phyloP scores from a whole-genome alignment of 192 early-diverging fungal species.

The Umbelopsis vinacea region DNA sequence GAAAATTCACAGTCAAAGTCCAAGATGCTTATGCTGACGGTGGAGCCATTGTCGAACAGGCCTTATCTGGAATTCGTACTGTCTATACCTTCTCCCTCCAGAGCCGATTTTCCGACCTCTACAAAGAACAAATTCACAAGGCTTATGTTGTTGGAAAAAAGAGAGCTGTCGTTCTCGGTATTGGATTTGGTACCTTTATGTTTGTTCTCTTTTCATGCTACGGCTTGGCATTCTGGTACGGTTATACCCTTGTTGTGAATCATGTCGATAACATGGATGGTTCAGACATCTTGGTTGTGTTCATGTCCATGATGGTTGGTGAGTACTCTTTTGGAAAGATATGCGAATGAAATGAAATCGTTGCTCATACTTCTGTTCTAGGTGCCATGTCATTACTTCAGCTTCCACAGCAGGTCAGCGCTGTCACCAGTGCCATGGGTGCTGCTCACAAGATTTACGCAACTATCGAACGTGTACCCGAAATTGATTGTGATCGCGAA shows the following conservation, averaged over 20 bases:
- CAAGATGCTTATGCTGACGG: slow-evolving; percentile 74
- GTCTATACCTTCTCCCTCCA: slow-evolving; percentile 84
- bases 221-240: slow-evolving; percentile 84
- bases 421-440: slow-evolving; percentile 72
- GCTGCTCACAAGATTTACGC: slow-evolving; percentile 79
- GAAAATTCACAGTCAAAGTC: slow-evolving; percentile 23
- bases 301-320: slow-evolving; percentile 87
- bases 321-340: slow-evolving; percentile 5
- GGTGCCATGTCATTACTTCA: slow-evolving; percentile 33
- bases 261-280: slow-evolving; percentile 35
- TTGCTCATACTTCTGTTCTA: not conserved
- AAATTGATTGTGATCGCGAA: slow-evolving; percentile 65
- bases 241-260: slow-evolving; percentile 57
- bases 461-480: slow-evolving; percentile 79
- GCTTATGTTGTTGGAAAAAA: slow-evolving; percentile 66
- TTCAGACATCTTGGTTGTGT: slow-evolving; percentile 72
- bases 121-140: slow-evolving; percentile 56
- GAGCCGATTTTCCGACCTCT: slow-evolving; percentile 66
- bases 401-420: slow-evolving; percentile 67
- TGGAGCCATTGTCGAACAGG: slow-evolving; percentile 85
- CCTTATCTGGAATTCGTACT: slow-evolving; percentile 78
- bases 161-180: slow-evolving; percentile 62
- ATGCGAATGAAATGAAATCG: not conserved
- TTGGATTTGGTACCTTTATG: slow-evolving; percentile 71
- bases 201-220: slow-evolving; percentile 73